Base-by-base conservation (phyloP, 1,284 basidiomycete species). In the Psilocybe mexicana region DNA sequence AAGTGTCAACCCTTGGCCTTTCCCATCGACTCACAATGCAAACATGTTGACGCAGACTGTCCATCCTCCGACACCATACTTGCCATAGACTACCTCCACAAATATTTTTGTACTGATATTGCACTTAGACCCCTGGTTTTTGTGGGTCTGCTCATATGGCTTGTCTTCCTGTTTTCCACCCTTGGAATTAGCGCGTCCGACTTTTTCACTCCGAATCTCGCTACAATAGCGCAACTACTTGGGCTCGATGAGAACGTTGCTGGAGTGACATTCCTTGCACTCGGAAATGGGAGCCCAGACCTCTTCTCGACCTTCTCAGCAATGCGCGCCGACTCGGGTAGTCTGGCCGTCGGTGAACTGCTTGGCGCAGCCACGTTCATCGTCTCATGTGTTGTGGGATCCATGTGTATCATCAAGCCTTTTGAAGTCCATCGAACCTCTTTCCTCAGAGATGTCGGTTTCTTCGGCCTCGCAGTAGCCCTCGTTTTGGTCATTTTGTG, bases 361-460 rank as follows among this genome's bases (percentile, higher is more conserved):
- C 79, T 99, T 24, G 96, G 96, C 12, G 96, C 96, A 1, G 96
- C 96, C 1, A 86, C 93, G 1, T 99, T 98, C 76, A 96, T 98
- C 71, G 88, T 95, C 23, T 94, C 93, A 2, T 94, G 96, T 67
- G 95, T 99, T 42, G 95, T 93, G 2, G 96, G 96, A 5, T 92
- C 91, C 14, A 97, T 99, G 87, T 96, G 94, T 68, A 88, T 99
- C 70, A 93, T 98, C 70, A 89, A 89, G 60, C 94, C 95, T 0
- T 99, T 99, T 76, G 82, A 85, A 62, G 94, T 98, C 14, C 81
- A 89, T 33, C 83, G 80, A 0, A 79, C 81, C 40, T 88, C 93
- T 0, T 98, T 99, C 74, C 75, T 97, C 12, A 88, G 97, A 36
- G 97, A 99, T 71, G 91, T 96, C 30, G 87, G 92, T 18, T 98